phyloP scores from a whole-genome alignment of 345 rosid species.

The Salix koriyanagi region DNA sequence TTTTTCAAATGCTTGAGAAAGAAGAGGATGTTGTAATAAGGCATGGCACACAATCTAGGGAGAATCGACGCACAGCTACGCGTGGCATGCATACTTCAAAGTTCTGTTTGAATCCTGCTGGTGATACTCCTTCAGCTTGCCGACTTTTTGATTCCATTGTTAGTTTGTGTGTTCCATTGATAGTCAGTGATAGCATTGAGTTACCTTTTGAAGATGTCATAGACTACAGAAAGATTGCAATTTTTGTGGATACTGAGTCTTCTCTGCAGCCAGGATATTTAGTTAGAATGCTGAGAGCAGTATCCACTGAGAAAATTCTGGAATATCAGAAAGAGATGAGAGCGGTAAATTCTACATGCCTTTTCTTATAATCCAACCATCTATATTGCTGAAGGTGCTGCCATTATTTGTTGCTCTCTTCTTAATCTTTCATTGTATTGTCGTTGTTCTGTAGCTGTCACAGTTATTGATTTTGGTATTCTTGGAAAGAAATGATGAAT shows the following conservation, averaged over 20 bases:
- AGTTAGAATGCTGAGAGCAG: conserved; percentile 53
- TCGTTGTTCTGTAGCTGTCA: neutral
- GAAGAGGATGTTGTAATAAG: conserved; percentile 77
- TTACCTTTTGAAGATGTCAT: conserved; percentile 91
- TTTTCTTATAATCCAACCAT: neutral
- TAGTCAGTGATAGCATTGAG: conserved; percentile 83
- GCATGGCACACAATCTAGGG: conserved; percentile 95
- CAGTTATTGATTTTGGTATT: neutral
- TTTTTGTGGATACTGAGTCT: conserved; percentile 63
- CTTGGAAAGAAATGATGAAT: neutral
- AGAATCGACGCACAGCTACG: conserved; percentile 84
- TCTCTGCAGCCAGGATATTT: conserved; percentile 70
- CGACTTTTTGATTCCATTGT: conserved; percentile 95
- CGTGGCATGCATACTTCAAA: conserved; percentile 92
- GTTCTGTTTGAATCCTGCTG: conserved; percentile 96
- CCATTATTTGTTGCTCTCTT: neutral
- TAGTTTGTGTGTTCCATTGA: conserved; percentile 92
- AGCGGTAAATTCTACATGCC: conserved; percentile 36
- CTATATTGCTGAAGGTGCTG: neutral
- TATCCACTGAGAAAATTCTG: conserved; percentile 49
- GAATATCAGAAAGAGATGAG: conserved; percentile 74
- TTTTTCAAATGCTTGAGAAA: conserved; percentile 76
- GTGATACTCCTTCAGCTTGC: conserved; percentile 98
- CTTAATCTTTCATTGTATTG: neutral
- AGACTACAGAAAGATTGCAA: conserved; percentile 76